Percentiles rank a stretch among this genome's conserved stretches.
Conservation (phyloP, 371 early-diverging fungal genomes). For the Syncephalis fuscata region DNA sequence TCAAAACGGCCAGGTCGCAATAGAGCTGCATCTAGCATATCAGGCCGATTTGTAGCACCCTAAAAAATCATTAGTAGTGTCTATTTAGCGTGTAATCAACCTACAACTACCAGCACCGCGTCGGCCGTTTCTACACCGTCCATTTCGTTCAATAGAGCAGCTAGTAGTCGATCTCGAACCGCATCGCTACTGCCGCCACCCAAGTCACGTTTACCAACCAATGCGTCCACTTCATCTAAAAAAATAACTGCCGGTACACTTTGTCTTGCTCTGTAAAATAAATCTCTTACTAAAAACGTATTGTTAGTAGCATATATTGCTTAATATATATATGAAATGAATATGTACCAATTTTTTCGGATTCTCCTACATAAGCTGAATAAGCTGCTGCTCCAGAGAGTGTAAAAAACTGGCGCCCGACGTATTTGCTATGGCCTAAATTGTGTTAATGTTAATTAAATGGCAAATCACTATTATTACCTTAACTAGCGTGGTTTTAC, state of each 20-base stretch:
- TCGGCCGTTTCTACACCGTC: conserved; percentile 76
- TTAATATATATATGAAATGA: background rate
- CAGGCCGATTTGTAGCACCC: conserved; percentile 97
- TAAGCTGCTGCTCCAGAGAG: conserved; percentile 83
- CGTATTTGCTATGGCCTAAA: conserved; percentile 53
- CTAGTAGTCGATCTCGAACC: conserved; percentile 77
- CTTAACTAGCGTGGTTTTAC: conserved; percentile 92
- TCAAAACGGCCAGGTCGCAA: conserved; percentile 95
- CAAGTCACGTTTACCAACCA: conserved; percentile 79
- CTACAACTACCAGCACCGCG: conserved; percentile 62
- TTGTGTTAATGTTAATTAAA: conserved; percentile 1
- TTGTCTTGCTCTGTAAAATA: conserved; percentile 73
- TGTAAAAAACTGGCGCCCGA: conserved; percentile 68
- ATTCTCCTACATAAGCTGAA: conserved; percentile 88
- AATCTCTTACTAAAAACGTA: conserved; percentile 33
- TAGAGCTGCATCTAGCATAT: conserved; percentile 87
- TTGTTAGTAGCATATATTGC: background rate
- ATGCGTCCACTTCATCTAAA: conserved; percentile 96
- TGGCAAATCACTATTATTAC: conserved; percentile 10
- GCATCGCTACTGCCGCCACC: conserved; percentile 47
- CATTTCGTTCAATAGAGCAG: conserved; percentile 92
- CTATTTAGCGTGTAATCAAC: background rate
- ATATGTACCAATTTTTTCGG: conserved; percentile 52
- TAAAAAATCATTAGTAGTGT: conserved; percentile 10
- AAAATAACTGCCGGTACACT: conserved; percentile 90